phyloP scores from a whole-genome alignment of 352 stramenopile genomes.

The Phytophthora fragariae region DNA sequence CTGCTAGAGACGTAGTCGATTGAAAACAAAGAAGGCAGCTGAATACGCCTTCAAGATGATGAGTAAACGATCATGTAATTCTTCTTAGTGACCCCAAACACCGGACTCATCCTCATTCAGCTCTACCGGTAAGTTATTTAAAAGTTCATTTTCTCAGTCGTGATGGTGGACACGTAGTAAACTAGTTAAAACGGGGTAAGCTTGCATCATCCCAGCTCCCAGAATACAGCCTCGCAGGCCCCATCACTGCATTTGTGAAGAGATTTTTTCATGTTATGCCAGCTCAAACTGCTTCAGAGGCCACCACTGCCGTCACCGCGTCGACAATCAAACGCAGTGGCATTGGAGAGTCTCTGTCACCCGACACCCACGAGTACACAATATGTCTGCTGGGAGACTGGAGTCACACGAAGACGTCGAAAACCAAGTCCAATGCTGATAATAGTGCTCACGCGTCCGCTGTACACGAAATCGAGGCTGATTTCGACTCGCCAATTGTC shows the following conservation, averaged over 20 bases:
- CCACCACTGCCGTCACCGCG: not conserved
- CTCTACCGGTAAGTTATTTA: too few relatives aligned
- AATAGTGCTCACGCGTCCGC: not conserved
- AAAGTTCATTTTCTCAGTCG: too few relatives aligned
- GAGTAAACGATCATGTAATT: too few relatives aligned
- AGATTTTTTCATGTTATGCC: not conserved
- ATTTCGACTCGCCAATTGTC: slow-evolving; percentile 53
- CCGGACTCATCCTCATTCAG: too few relatives aligned
- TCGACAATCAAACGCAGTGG: not conserved
- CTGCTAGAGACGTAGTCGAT: too few relatives aligned
- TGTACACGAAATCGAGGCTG: slow-evolving; percentile 50
- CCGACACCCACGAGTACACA: slow-evolving; percentile 50
- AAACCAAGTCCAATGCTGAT: slow-evolving; percentile 2
- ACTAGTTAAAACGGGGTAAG: too few relatives aligned
- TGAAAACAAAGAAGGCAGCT: too few relatives aligned
- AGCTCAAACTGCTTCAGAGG: not conserved
- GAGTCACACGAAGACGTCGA: slow-evolving; percentile 23
- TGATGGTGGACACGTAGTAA: too few relatives aligned
- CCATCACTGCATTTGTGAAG: not conserved
- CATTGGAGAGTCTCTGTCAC: not conserved
- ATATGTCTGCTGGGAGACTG: slow-evolving; percentile 61
- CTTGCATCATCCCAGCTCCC: too few relatives aligned
- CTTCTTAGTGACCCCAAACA: too few relatives aligned
- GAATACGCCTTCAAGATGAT: too few relatives aligned
- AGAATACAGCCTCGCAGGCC: not conserved